Evolutionary conservation across 2,329 filamentous ascomycete species (phyloP).

Genomic region (Neonectria faginata): DNA sequence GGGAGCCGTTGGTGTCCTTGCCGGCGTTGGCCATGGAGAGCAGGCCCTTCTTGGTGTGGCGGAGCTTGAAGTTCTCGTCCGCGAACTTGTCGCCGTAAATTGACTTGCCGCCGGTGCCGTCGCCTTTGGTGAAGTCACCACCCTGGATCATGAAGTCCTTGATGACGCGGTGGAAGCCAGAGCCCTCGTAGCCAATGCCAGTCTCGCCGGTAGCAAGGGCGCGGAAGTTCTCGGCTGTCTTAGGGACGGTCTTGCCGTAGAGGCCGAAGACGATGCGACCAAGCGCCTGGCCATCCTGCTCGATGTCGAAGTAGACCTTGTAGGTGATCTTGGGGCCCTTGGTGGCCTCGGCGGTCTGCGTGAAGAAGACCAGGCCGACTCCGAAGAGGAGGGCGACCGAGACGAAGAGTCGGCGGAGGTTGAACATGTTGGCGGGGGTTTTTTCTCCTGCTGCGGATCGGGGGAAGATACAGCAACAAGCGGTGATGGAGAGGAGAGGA

Average conservation of each 20-base stretch:
- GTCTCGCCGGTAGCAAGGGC: slow-evolving; percentile 87
- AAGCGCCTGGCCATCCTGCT: slow-evolving; percentile 78
- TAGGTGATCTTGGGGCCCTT: slow-evolving; percentile 96
- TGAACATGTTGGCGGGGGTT: slow-evolving; percentile 72
- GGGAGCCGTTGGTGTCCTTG: slow-evolving; percentile 87
- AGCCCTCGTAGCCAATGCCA: slow-evolving; percentile 85
- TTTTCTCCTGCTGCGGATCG: slow-evolving; percentile 31
- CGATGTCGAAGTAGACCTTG: slow-evolving; percentile 92
- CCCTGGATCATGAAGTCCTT: slow-evolving; percentile 93
- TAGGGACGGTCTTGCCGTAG: slow-evolving; percentile 88
- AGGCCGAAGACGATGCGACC: slow-evolving; percentile 85
- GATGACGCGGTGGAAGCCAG: slow-evolving; percentile 90
- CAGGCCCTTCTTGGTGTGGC: slow-evolving; percentile 87
- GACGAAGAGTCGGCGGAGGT: slow-evolving; percentile 76
- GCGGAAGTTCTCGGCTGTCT: slow-evolving; percentile 80
- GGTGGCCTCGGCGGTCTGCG: slow-evolving; percentile 77
- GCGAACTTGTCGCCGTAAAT: slow-evolving; percentile 88
- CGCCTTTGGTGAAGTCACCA: slow-evolving; percentile 86
- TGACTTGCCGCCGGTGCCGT: slow-evolving; percentile 87
- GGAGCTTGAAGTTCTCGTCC: slow-evolving; percentile 96
- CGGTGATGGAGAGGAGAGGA: slow-evolving; percentile 30
- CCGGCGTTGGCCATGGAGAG: slow-evolving; percentile 89
- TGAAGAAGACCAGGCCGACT: slow-evolving; percentile 79
- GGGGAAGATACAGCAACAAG: slow-evolving; percentile 25
- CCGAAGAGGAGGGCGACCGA: slow-evolving; percentile 78